A percentile compares a stretch with the other conserved stretches of the same genome.
Evolutionary conservation across 225 moss, liverwort and hornwort genomes (phyloP).

Genomic region (Climacium dendroides): DNA sequence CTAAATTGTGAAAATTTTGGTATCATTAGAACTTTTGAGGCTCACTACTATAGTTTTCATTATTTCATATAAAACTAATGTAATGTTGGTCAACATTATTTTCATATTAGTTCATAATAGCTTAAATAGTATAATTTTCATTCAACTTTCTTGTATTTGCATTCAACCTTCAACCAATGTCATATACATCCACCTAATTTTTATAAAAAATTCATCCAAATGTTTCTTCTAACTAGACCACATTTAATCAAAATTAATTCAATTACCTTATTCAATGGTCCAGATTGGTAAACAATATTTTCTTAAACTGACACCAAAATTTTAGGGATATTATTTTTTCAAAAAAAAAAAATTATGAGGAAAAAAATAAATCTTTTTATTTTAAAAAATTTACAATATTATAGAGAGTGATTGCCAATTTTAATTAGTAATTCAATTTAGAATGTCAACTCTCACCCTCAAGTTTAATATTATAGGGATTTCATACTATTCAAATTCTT

Average conservation of each 20-base stretch:
- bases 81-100: background rate
- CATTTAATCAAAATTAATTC: background rate
- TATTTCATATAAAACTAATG: too few species aligned
- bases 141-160: background rate
- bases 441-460: background rate
- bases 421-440: background rate
- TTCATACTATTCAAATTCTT: fast-evolving
- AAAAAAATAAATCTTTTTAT: background rate
- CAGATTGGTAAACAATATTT: background rate
- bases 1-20: background rate
- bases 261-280: background rate
- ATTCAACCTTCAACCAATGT: background rate
- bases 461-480: fast-evolving
- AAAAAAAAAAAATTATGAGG: background rate
- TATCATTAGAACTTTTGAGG: too few species aligned
- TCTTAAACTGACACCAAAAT: background rate
- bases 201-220: background rate
- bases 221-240: fast-evolving
- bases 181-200: background rate
- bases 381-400: too few species aligned
- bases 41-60: fast-evolving
- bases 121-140: background rate
- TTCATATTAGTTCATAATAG: too few species aligned
- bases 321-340: too few species aligned
- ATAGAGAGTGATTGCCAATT: background rate